These are phyloP conservation scores for Yamagishiella unicocca DNA, from an alignment of 139 green algal genomes.

Conservation along the genomic window DNA sequence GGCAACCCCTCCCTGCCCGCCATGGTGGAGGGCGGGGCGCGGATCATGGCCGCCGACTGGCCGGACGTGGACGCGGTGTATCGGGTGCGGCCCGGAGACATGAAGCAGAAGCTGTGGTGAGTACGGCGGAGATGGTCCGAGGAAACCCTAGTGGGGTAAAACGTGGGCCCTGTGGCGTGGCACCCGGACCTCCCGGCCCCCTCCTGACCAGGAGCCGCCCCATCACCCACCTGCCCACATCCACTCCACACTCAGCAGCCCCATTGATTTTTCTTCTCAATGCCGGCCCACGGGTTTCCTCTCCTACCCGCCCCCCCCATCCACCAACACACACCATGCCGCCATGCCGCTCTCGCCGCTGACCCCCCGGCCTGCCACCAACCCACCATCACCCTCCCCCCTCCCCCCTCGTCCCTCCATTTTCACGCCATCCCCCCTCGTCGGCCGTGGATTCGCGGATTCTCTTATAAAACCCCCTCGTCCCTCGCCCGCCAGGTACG, in stretches of 20 bases:
- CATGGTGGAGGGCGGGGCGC: slow-evolving; percentile 41
- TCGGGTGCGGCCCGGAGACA: slow-evolving; percentile 50
- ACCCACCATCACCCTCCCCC: background rate
- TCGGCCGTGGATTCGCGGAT: too few species aligned
- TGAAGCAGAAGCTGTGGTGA: slow-evolving; percentile 72
- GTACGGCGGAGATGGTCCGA: background rate
- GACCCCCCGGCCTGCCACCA: too few species aligned
- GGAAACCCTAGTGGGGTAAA: too few species aligned
- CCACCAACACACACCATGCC: too few species aligned
- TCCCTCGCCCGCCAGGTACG: slow-evolving; percentile 54
- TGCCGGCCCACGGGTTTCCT: too few species aligned
- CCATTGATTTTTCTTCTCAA: too few species aligned
- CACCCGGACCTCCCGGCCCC: background rate
- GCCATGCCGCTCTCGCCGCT: too few species aligned
- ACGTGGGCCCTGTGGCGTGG: too few species aligned
- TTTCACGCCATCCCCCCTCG: background rate
- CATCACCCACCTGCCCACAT: background rate
- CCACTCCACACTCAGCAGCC: background rate
- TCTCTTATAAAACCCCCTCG: too few species aligned
- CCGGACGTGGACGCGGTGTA: slow-evolving; percentile 62
- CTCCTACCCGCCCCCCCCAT: too few species aligned
- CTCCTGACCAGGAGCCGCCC: background rate
- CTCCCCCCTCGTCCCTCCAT: background rate
- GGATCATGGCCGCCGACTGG: slow-evolving; percentile 11
- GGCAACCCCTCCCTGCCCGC: slow-evolving; percentile 21